Conservation (phyloP, 2,329 filamentous ascomycete species). For the Colletotrichum caudatum region DNA sequence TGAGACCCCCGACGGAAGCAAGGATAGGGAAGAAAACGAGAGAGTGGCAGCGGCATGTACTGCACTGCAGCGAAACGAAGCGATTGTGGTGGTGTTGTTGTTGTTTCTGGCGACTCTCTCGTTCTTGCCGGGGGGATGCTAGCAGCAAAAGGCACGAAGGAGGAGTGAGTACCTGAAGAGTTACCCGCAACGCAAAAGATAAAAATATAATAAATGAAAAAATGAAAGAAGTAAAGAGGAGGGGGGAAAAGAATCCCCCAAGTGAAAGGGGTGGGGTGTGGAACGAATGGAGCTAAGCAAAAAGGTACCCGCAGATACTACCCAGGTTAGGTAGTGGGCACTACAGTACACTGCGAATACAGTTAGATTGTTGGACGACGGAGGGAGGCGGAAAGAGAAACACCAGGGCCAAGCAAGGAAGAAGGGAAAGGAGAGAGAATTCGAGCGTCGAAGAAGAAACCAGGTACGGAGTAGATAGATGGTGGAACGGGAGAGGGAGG, state of each 20-base stretch:
- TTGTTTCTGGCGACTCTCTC: background rate
- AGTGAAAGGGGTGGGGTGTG: conserved; percentile 12
- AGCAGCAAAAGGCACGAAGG: conserved; percentile 4
- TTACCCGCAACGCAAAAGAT: background rate
- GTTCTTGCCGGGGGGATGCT: conserved; percentile 29
- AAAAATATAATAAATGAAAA: conserved; percentile 10
- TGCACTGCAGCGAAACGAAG: conserved; percentile 34
- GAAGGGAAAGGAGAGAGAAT: conserved; percentile 23
- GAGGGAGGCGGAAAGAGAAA: conserved; percentile 5
- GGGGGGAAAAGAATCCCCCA: too few species aligned
- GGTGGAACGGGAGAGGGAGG: conserved; percentile 32
- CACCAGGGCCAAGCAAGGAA: conserved; percentile 5
- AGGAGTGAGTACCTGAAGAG: conserved; percentile 7
- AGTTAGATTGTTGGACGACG: background rate
- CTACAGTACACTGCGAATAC: background rate
- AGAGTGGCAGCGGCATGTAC: conserved; percentile 5
- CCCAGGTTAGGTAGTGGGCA: too few species aligned
- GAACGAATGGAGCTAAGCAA: conserved; percentile 21
- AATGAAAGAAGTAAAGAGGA: background rate
- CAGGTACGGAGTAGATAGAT: background rate
- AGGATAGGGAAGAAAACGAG: conserved; percentile 32
- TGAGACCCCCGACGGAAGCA: conserved; percentile 28
- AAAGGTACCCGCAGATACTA: conserved; percentile 9
- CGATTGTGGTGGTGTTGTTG: conserved; percentile 19
- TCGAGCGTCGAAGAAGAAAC: conserved; percentile 13